These are phyloP conservation scores for Postia placenta DNA, from an alignment of 768 basidiomycete species.

Conservation along the genomic window DNA sequence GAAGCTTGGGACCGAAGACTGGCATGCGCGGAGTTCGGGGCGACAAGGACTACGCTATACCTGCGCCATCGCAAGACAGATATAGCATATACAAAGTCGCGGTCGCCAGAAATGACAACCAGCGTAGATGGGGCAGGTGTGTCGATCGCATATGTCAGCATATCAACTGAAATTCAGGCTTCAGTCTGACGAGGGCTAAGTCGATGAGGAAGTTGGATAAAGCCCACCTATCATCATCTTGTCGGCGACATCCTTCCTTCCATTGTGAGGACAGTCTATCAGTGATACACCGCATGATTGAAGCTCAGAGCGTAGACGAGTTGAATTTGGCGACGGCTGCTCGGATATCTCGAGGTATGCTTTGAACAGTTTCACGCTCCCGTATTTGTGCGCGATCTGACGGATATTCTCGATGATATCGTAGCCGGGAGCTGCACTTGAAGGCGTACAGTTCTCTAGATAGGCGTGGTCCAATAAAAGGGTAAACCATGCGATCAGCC, in stretches of 20 bases:
- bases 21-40: constrained; percentile 27
- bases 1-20: constrained; percentile 55
- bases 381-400: constrained; percentile 40
- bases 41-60: constrained; percentile 25
- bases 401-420: constrained; percentile 40
- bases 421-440: constrained; percentile 35
- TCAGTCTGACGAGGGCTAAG: constrained; percentile 14
- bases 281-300: constrained; percentile 46
- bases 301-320: constrained; percentile 34
- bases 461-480: neutral
- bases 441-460: constrained; percentile 33
- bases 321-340: constrained; percentile 30
- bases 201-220: neutral
- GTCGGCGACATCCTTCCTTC: constrained; percentile 33
- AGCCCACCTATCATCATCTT: constrained; percentile 46
- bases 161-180: constrained; percentile 49
- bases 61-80: constrained; percentile 16
- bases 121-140: constrained; percentile 46
- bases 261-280: constrained; percentile 24
- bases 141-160: constrained; percentile 62
- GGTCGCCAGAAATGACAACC: constrained; percentile 61
- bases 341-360: constrained; percentile 49
- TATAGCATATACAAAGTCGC: constrained; percentile 62
- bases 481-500: no score
- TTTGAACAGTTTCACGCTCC: constrained; percentile 44